A percentile compares a stretch with the other conserved stretches of the same genome.
These are phyloP conservation scores for Trypanosoma platydactyli DNA, from an alignment of 208 protist species.

Conservation along the genomic window DNA sequence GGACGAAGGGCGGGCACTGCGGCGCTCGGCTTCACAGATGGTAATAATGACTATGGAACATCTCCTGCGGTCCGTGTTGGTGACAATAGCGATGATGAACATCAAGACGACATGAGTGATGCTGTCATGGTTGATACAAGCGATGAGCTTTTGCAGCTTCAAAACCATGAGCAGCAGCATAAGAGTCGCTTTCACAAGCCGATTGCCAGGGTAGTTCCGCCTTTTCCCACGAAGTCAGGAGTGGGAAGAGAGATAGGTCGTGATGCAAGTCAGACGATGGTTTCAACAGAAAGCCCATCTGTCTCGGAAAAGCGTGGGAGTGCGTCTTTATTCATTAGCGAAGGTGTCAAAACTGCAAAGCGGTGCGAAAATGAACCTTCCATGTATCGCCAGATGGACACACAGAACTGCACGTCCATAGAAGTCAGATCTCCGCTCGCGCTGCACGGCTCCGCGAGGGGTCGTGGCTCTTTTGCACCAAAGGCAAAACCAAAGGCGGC, in stretches of 20 bases:
- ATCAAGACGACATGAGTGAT: conserved; percentile 11
- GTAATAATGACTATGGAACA: not conserved
- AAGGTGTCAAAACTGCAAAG: not conserved
- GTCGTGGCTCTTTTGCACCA: conserved; percentile 43
- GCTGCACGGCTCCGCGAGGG: conserved; percentile 9
- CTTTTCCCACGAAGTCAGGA: not conserved
- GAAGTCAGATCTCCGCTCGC: not conserved
- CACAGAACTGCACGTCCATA: not conserved
- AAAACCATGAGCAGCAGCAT: not conserved
- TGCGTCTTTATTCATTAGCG: not conserved
- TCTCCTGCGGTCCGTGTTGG: not conserved
- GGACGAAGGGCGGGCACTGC: too few relatives aligned
- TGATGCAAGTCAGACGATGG: too few relatives aligned
- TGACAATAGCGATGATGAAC: not conserved
- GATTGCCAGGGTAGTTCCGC: not conserved
- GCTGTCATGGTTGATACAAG: conserved; percentile 21
- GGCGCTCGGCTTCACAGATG: not conserved
- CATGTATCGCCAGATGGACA: not conserved
- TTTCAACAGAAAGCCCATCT: too few relatives aligned
- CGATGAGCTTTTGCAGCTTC: conserved; percentile 8
- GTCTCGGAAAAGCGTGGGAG: not conserved
- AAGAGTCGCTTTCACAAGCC: not conserved
- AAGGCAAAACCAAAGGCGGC: conserved; percentile 84
- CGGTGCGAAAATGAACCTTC: not conserved
- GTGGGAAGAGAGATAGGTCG: not conserved